Evolutionary conservation across 805 yeast species (phyloP).

Genomic region (Monosporozyma yasuniensis): DNA sequence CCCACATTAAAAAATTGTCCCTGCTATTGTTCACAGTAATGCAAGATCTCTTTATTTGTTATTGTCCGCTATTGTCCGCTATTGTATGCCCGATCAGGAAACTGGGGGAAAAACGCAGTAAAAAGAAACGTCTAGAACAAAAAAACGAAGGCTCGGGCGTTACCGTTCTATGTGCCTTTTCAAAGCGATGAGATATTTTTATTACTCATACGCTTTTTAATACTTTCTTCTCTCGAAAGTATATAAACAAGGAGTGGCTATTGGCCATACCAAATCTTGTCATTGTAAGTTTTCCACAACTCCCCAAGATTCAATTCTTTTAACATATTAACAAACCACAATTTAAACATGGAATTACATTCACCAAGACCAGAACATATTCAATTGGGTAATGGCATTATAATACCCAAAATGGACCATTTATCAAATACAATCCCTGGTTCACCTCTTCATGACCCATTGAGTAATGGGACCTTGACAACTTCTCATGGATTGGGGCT

Average conservation of each 20-base stretch:
- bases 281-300: background rate
- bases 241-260: background rate
- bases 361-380: constrained; percentile 30
- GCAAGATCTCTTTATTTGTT: no score
- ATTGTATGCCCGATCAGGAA: background rate
- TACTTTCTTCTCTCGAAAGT: background rate
- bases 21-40: background rate
- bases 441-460: background rate
- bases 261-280: no score
- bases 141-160: background rate
- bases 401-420: background rate
- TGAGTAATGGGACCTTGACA: background rate
- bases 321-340: background rate
- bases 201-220: no score
- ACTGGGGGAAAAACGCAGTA: background rate
- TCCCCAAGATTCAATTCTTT: background rate
- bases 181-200: background rate
- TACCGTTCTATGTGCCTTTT: background rate
- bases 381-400: constrained; percentile 17
- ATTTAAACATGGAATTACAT: constrained; percentile 22
- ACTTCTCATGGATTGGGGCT: background rate
- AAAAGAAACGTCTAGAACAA: background rate
- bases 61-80: background rate
- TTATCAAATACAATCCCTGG: background rate
- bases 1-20: background rate